phyloP scores from a whole-genome alignment of 306 rosid genomes.

The Quercus aquifolioides region DNA sequence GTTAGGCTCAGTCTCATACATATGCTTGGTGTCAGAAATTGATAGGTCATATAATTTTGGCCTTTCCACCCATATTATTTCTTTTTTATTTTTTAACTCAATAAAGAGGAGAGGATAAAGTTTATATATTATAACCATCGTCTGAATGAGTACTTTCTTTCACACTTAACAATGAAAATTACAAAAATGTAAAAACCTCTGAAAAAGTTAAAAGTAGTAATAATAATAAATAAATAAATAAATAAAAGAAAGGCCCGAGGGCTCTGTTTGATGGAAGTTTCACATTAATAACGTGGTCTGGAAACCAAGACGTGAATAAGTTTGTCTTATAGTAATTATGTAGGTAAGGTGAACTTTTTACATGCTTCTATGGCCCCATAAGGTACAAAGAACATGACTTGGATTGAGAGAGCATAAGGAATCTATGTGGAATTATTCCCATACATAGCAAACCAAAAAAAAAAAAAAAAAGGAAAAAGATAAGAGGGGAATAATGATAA shows the following conservation, averaged over 20 bases:
- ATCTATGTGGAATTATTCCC: conserved; percentile 10
- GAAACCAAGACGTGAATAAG: neutral
- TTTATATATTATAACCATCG: too few relatives aligned
- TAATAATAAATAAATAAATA: too few relatives aligned
- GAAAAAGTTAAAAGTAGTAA: too few relatives aligned
- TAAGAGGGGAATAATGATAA: neutral
- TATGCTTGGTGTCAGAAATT: neutral
- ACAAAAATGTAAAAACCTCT: too few relatives aligned
- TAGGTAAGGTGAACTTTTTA: neutral
- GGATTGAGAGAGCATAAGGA: neutral
- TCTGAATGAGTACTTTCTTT: too few relatives aligned
- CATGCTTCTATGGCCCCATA: neutral
- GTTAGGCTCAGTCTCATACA: neutral
- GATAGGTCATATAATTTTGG: neutral
- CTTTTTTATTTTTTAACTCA: too few relatives aligned
- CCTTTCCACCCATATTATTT: too few relatives aligned
- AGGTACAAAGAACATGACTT: neutral
- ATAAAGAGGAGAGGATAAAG: too few relatives aligned
- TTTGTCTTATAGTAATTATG: neutral
- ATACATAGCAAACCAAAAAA: neutral
- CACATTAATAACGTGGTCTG: neutral
- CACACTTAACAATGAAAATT: too few relatives aligned
- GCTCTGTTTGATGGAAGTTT: neutral
- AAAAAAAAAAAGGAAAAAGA: neutral
- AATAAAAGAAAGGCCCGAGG: too few relatives aligned